A percentile compares a stretch with the other conserved stretches of the same genome.
These are phyloP conservation scores for Recurvomyces mirabilis DNA, from an alignment of 495 filamentous ascomycete species.

Conservation along the genomic window DNA sequence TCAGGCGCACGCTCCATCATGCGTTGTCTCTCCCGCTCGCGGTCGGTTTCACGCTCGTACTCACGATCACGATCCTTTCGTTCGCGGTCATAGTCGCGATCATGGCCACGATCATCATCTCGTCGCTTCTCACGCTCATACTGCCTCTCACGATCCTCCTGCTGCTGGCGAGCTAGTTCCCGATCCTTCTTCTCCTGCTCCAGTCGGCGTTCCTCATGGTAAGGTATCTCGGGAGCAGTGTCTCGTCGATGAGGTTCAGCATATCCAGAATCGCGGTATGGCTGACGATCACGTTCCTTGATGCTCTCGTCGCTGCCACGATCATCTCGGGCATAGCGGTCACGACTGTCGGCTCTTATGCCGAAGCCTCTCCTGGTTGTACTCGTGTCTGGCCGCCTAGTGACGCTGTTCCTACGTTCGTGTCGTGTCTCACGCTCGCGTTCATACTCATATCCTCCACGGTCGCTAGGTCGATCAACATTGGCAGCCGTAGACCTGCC, in stretches of 20 bases:
- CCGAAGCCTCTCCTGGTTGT: conserved; percentile 28
- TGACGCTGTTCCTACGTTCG: conserved; percentile 21
- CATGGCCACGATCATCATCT: conserved; percentile 10
- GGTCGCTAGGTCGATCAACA: too few species aligned
- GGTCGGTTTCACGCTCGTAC: conserved; percentile 16
- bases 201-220: conserved; percentile 9
- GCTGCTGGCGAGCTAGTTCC: conserved; percentile 3
- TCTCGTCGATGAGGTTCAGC: conserved; percentile 15
- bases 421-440: conserved; percentile 21
- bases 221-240: conserved; percentile 9
- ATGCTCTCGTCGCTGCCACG: conserved; percentile 20
- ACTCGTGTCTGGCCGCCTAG: conserved; percentile 19
- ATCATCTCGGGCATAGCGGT: conserved; percentile 18
- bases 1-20: conserved; percentile 3
- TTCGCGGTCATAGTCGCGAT: conserved; percentile 8
- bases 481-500: conserved; percentile 22
- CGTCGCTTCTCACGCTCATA: conserved; percentile 9
- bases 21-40: conserved; percentile 6
- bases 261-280: conserved; percentile 19
- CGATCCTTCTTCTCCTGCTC: conserved; percentile 16
- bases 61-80: conserved; percentile 13
- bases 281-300: not conserved
- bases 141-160: conserved; percentile 8
- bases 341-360: conserved; percentile 23
- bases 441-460: conserved; percentile 9